Evolutionary conservation across 2,329 filamentous ascomycete species (phyloP), one percentile per base, ranked within the genome.

Genomic region (Botryotinia narcissicola): DNA sequence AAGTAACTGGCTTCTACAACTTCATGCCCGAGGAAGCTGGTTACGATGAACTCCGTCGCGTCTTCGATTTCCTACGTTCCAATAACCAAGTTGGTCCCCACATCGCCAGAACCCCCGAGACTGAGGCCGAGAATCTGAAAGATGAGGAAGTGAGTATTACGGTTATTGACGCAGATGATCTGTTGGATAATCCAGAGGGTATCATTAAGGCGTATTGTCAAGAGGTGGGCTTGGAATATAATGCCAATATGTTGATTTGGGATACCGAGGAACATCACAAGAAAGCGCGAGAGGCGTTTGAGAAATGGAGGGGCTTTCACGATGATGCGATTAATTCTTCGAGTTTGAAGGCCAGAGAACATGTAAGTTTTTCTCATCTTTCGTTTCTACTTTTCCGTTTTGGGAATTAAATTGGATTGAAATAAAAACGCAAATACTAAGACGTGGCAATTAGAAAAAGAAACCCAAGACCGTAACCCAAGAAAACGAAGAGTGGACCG

Each of bases 251-350:
- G 95, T 86, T 99, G 75, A 86, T 88, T 74, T 98, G 96, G 96
- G 89, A 92, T 75, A 90, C 91, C 42, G 90, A 91, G 70, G 91
- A 92, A 76, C 91, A 92, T 78, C 90, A 94, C 78, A 78, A 84
- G 70, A 85, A 88, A 75, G 95, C 95, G 4, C 86, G 87, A 77
- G 87, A 89, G 76, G 91, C 90, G 29, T 98, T 98, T 84, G 94
- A 95, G 84, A 98, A 99, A 85, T 98, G 96, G 96, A 92, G 91
- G 78, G 96, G 96, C 18, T 98, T 97, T 84, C 96, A 98, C 82
- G 93, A 98, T 78, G 96, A 98, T 85, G 96, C 94, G 22, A 93
- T 98, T 78, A 86, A 92, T 77, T 97, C 93, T 80, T 91, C 87
- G 54, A 90, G 90, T 75, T 84, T 99, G 79, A 91, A 91, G 81